Evolutionary conservation across 2,329 filamentous ascomycete species (phyloP).

Genomic region (Tolypocladium cylindrosporum): DNA sequence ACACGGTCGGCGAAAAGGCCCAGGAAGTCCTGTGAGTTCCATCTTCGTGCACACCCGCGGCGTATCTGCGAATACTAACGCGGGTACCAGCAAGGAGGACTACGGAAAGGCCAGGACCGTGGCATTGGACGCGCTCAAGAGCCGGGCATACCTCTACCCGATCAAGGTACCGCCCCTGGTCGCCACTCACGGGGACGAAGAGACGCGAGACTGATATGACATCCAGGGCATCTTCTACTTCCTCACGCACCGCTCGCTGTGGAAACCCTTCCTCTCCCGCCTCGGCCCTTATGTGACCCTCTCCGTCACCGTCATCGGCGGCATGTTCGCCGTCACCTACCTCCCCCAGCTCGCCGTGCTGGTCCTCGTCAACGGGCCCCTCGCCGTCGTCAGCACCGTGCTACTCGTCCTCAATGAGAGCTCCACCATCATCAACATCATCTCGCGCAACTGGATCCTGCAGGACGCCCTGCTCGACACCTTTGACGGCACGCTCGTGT

Average conservation of each 20-base stretch:
- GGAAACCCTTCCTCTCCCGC: conserved; percentile 47
- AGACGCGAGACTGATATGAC: not conserved
- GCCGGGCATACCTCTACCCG: conserved; percentile 77
- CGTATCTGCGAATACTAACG: not conserved
- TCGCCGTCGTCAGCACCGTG: conserved; percentile 64
- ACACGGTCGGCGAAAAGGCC: conserved; percentile 33
- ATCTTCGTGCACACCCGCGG: too few species aligned
- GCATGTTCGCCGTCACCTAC: conserved; percentile 87
- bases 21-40: conserved; percentile 35
- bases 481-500: conserved; percentile 65
- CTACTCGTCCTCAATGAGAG: conserved; percentile 57
- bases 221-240: conserved; percentile 52
- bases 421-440: conserved; percentile 44
- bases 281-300: conserved; percentile 56
- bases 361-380: conserved; percentile 73
- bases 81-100: conserved; percentile 51
- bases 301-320: conserved; percentile 58
- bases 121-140: conserved; percentile 59
- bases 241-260: conserved; percentile 41
- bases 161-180: conserved; percentile 37
- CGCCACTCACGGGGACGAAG: not conserved
- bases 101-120: conserved; percentile 54
- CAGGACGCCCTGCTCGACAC: conserved; percentile 78
- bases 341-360: conserved; percentile 74
- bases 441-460: conserved; percentile 63